phyloP scores from a whole-genome alignment of 1,284 basidiomycete species.

The Flammula alnicola region DNA sequence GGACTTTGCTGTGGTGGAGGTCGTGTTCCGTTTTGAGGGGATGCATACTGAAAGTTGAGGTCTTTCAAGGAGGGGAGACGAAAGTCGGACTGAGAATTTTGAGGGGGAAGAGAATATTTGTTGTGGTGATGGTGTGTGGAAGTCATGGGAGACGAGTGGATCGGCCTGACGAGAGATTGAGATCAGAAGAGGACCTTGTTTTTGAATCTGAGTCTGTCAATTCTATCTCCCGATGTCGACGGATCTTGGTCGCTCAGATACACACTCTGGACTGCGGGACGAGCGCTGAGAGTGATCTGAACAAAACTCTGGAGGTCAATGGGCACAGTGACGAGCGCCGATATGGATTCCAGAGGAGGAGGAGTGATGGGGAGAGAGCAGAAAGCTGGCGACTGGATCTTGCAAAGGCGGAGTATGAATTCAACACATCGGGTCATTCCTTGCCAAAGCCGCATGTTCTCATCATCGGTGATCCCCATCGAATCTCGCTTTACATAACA shows the following conservation, averaged over 20 bases:
- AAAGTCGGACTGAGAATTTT: constrained; percentile 45
- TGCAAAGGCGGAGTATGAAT: constrained; percentile 27
- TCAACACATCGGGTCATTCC: constrained; percentile 27
- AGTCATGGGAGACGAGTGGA: constrained; percentile 41
- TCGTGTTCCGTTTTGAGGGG: constrained; percentile 13
- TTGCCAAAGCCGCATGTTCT: constrained; percentile 22
- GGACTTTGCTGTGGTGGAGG: constrained; percentile 9
- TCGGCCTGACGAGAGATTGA: constrained; percentile 39
- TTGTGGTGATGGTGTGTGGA: constrained; percentile 47
- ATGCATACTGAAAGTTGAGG: constrained; percentile 52
- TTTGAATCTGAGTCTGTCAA: constrained; percentile 42
- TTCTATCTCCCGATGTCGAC: constrained; percentile 59
- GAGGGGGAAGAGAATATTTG: constrained; percentile 40
- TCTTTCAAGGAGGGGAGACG: constrained; percentile 71
- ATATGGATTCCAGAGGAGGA: background rate
- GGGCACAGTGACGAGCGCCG: constrained; percentile 4
- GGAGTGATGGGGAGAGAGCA: constrained; percentile 16
- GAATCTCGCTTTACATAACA: constrained; percentile 5
- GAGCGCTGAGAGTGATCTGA: background rate
- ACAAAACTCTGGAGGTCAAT: background rate
- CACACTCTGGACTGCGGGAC: background rate
- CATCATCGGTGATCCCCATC: constrained; percentile 20
- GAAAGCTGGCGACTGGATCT: constrained; percentile 23
- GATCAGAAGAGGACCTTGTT: constrained; percentile 40
- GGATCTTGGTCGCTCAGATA: constrained; percentile 45